Evolutionary conservation across 768 basidiomycete genomes (phyloP).

Genomic region (Mycena alexandri): DNA sequence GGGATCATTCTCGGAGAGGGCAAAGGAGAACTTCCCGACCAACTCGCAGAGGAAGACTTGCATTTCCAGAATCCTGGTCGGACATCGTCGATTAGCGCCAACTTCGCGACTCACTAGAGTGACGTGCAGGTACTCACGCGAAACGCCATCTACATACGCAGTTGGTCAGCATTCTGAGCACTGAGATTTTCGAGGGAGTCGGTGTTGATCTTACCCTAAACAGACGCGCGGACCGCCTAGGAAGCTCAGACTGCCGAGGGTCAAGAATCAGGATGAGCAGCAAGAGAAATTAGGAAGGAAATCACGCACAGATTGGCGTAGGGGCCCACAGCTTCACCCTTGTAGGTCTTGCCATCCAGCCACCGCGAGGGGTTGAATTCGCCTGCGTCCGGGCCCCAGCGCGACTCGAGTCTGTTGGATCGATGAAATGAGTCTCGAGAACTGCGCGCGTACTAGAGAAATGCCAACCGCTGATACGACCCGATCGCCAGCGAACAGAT

Average conservation of each 20-base stretch:
- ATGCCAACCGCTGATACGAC: conserved; percentile 21
- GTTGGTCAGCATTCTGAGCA: background rate
- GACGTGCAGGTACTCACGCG: conserved; percentile 17
- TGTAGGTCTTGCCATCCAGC: conserved; percentile 1
- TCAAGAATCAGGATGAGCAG: background rate
- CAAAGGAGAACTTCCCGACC: conserved; percentile 7
- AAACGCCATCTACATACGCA: conserved; percentile 20
- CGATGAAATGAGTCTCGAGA: background rate
- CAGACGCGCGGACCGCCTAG: conserved; percentile 23
- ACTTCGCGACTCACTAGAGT: too few relatives aligned
- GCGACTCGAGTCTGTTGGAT: conserved; percentile 5
- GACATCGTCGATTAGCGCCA: too few relatives aligned
- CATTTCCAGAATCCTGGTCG: conserved; percentile 22
- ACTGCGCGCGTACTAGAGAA: too few relatives aligned
- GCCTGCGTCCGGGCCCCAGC: conserved; percentile 26
- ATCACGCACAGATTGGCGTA: conserved; percentile 32
- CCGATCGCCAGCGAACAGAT: background rate
- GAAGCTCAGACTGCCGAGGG: conserved; percentile 23
- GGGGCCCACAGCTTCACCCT: conserved; percentile 17
- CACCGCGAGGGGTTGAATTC: conserved; percentile 23
- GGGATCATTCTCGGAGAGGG: background rate
- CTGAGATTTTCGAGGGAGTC: too few relatives aligned
- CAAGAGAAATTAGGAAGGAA: too few relatives aligned
- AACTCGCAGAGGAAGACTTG: conserved; percentile 13
- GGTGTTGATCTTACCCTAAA: conserved; percentile 5